phyloP scores from a whole-genome alignment of 2,329 filamentous ascomycete genomes.

The Apiospora rasikravindrae region DNA sequence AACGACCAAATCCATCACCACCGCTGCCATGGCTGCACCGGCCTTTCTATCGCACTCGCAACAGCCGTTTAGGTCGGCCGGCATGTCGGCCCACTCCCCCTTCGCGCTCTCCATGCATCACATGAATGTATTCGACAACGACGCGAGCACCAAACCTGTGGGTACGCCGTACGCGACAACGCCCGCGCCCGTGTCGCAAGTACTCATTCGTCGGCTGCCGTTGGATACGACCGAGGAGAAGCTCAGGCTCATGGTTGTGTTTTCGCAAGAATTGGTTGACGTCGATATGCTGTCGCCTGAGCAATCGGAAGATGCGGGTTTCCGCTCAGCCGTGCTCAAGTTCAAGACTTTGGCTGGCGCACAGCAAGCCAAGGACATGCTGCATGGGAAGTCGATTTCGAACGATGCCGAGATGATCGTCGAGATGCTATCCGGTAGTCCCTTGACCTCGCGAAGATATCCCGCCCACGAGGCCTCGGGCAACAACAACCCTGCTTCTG shows the following conservation, averaged over 20 bases:
- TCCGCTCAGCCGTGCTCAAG: constrained; percentile 56
- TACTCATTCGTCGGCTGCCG: constrained; percentile 61
- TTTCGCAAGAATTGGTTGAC: constrained; percentile 59
- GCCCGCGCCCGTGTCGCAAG: constrained; percentile 43
- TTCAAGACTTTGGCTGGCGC: constrained; percentile 61
- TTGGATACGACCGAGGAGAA: constrained; percentile 58
- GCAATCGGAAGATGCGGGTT: constrained; percentile 54
- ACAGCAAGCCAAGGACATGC: constrained; percentile 59
- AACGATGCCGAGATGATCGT: constrained; percentile 64
- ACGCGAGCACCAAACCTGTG: constrained; percentile 45
- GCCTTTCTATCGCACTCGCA: constrained; percentile 48
- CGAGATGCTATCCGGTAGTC: constrained; percentile 58
- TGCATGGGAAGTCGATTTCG: constrained; percentile 60
- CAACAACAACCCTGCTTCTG: constrained; percentile 32
- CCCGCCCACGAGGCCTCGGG: constrained; percentile 49
- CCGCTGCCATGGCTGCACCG: constrained; percentile 51
- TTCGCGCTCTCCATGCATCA: constrained; percentile 40
- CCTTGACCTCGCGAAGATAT: constrained; percentile 51
- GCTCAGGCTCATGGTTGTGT: constrained; percentile 62
- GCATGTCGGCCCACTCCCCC: constrained; percentile 38
- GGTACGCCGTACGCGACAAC: constrained; percentile 46
- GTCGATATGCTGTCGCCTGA: constrained; percentile 57
- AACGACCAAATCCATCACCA: constrained; percentile 27
- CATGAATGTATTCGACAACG: constrained; percentile 46
- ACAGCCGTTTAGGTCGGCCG: constrained; percentile 42